Percentiles rank a stretch among this genome's conserved stretches.
phyloP scores from a whole-genome alignment of 805 yeast species.

The Candida railenensis region DNA sequence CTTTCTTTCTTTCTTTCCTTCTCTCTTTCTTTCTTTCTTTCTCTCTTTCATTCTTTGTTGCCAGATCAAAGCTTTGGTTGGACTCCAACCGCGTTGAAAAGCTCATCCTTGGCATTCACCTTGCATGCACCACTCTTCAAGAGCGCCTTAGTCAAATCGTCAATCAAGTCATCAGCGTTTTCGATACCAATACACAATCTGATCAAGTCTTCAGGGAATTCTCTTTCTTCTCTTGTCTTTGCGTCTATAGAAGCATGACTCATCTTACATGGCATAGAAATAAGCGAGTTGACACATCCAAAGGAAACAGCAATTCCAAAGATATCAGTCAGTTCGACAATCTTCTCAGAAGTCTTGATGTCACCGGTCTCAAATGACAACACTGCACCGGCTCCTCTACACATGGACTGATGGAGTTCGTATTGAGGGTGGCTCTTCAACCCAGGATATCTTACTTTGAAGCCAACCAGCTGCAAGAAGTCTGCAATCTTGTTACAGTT shows the following conservation, averaged over 20 bases:
- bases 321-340: constrained; percentile 73
- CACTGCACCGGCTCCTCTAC: constrained; percentile 88
- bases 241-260: constrained; percentile 96
- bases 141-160: constrained; percentile 75
- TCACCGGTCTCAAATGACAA: constrained; percentile 85
- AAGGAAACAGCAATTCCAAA: constrained; percentile 91
- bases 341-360: constrained; percentile 59
- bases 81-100: constrained; percentile 35
- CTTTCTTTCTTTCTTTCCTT: not conserved
- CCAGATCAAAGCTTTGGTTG: constrained; percentile 30
- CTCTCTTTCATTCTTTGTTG: too few relatives aligned
- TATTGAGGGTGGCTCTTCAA: constrained; percentile 78
- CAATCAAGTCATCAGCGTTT: constrained; percentile 72
- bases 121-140: constrained; percentile 59
- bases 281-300: constrained; percentile 90
- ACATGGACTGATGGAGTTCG: constrained; percentile 71
- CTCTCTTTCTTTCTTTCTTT: not conserved
- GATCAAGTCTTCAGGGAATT: constrained; percentile 87
- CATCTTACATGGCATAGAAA: constrained; percentile 94
- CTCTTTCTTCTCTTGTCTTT: constrained; percentile 80
- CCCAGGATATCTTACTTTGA: constrained; percentile 85
- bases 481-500: constrained; percentile 76
- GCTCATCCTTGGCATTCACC: constrained; percentile 38
- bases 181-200: constrained; percentile 93
- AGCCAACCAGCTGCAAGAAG: constrained; percentile 65